phyloP scores from a whole-genome alignment of 2,329 filamentous ascomycete genomes.

The Magnaporthiopsis poae region DNA sequence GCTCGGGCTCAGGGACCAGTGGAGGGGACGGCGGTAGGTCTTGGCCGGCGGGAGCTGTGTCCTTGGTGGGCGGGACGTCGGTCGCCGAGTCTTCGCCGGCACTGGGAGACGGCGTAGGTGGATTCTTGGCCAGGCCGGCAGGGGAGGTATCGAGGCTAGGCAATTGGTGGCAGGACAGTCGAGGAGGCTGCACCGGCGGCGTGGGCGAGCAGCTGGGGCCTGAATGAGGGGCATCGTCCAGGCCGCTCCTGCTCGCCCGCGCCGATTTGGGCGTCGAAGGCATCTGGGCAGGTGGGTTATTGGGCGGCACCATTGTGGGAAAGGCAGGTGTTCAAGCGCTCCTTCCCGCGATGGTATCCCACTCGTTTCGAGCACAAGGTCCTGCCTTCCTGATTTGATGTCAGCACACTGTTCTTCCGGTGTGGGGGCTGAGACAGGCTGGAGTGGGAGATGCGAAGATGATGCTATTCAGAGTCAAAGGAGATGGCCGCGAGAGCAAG shows the following conservation, averaged over 20 bases:
- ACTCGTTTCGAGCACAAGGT: neutral
- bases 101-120: neutral
- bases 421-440: too few relatives aligned
- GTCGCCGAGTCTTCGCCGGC: too few relatives aligned
- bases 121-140: neutral
- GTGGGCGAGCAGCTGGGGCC: neutral
- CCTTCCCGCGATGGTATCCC: neutral
- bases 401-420: too few relatives aligned
- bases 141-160: neutral
- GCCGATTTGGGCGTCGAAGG: neutral
- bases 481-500: too few relatives aligned
- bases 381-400: neutral
- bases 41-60: neutral
- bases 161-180: neutral
- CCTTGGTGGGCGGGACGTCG: neutral
- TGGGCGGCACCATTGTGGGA: neutral
- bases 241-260: neutral
- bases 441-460: too few relatives aligned
- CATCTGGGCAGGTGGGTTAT: neutral
- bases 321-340: neutral
- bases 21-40: neutral
- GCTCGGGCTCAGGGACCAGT: neutral
- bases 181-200: neutral
- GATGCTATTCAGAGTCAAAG: too few relatives aligned
- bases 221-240: neutral